Conservation (phyloP, 305 asterid genomes). For the Rubia tinctorum region DNA sequence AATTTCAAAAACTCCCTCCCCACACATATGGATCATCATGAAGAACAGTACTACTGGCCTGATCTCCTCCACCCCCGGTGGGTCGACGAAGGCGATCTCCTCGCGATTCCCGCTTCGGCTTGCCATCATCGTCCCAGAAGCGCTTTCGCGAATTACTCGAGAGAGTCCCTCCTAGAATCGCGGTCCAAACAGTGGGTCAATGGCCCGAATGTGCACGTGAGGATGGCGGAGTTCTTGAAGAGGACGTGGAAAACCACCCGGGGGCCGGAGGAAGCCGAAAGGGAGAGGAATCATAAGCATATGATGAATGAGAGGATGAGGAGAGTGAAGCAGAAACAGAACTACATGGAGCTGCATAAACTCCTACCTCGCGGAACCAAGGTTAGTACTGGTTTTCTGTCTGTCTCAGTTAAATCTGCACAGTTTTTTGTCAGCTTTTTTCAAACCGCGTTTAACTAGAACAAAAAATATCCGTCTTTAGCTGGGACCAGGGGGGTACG, state of each 20-base stretch:
- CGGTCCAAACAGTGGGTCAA: background rate
- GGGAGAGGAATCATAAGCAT: conserved; percentile 34
- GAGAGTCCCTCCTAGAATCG: conserved; percentile 18
- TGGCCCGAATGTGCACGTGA: conserved; percentile 32
- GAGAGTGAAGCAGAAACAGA: conserved; percentile 40
- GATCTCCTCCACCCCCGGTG: background rate
- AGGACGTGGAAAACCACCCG: conserved; percentile 17
- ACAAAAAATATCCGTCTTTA: too few relatives aligned
- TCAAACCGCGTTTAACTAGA: too few relatives aligned
- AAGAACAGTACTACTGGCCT: background rate
- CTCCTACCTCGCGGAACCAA: conserved; percentile 48
- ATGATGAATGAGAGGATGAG: conserved; percentile 50
- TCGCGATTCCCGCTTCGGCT: background rate
- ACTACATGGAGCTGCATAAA: conserved; percentile 32
- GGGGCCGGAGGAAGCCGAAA: conserved; percentile 16
- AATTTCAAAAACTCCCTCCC: background rate
- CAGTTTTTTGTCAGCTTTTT: too few relatives aligned
- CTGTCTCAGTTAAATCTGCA: too few relatives aligned
- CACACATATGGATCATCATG: background rate
- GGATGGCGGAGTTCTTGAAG: conserved; percentile 46
- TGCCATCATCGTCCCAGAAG: background rate
- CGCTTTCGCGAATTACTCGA: conserved; percentile 22
- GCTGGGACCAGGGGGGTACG: background rate
- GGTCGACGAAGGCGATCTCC: background rate
- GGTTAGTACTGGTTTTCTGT: conserved; percentile 28